Conservation (phyloP, 2,329 filamentous ascomycete species). For the Ceratocystis ficicola region DNA sequence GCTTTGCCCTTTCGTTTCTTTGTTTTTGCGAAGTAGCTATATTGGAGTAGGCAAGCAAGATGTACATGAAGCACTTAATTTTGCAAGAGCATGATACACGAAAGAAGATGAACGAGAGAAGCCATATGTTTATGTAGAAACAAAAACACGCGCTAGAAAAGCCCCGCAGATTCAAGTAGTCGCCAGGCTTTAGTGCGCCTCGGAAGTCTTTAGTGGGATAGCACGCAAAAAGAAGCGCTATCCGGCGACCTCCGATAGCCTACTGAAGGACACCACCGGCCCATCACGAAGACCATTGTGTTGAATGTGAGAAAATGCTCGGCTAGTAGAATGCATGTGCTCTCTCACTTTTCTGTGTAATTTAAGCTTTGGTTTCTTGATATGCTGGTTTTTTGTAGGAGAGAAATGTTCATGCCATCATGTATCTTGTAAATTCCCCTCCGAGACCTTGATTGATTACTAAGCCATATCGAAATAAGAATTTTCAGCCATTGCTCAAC, state of each 20-base stretch:
- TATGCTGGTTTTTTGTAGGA: no score
- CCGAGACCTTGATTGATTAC: constrained; percentile 8
- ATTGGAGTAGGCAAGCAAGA: not conserved
- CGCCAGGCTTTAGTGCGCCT: not conserved
- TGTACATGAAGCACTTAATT: not conserved
- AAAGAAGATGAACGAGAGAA: not conserved
- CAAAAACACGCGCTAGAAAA: not conserved
- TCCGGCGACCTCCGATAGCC: constrained; percentile 23
- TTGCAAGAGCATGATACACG: not conserved
- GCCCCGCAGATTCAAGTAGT: not conserved
- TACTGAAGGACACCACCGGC: not conserved
- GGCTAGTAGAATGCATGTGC: no score
- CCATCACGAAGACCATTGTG: not conserved
- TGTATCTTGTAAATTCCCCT: not conserved
- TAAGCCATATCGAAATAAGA: constrained; percentile 19
- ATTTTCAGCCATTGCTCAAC: not conserved
- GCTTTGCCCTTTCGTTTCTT: not conserved
- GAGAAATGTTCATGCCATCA: not conserved
- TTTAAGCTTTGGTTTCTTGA: no score
- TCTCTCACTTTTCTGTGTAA: no score
- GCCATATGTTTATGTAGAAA: not conserved
- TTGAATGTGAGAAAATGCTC: no score
- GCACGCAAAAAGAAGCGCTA: constrained; percentile 2
- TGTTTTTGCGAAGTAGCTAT: not conserved
- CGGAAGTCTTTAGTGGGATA: not conserved